A percentile compares a stretch with the other conserved stretches of the same genome.
phyloP scores from a whole-genome alignment of 148 eudicot species.

The Heliamphora exappendiculata region DNA sequence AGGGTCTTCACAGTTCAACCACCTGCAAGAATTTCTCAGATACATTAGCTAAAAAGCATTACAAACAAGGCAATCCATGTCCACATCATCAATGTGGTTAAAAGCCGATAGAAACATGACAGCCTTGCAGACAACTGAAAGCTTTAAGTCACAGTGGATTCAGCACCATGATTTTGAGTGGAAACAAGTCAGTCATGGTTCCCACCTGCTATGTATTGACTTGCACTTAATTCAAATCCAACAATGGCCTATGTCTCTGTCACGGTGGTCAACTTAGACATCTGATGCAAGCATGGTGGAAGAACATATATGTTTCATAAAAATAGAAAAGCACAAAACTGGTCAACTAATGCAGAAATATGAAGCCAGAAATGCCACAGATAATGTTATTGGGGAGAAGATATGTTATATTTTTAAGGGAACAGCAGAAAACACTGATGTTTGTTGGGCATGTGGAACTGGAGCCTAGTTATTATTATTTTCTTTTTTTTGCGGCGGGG shows the following conservation, averaged over 20 bases:
- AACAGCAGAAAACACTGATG: background rate
- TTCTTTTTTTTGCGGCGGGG: too few species aligned
- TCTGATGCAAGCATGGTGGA: slow-evolving; percentile 17
- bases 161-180: slow-evolving; percentile 12
- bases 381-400: slow-evolving; percentile 3
- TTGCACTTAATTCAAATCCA: slow-evolving; percentile 18
- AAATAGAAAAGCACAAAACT: slow-evolving; percentile 13
- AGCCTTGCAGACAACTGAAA: background rate
- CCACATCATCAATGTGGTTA: background rate
- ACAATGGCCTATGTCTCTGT: slow-evolving; percentile 17
- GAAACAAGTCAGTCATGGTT: slow-evolving; percentile 9
- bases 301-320: slow-evolving; percentile 21
- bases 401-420: slow-evolving; percentile 6
- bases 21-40: slow-evolving; percentile 39
- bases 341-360: slow-evolving; percentile 12
- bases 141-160: background rate
- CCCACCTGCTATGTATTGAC: slow-evolving; percentile 16
- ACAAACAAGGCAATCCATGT: background rate
- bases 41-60: background rate
- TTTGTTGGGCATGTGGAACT: too few species aligned
- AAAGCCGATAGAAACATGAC: background rate
- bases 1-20: slow-evolving; percentile 71
- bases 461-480: too few species aligned
- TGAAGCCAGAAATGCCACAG: slow-evolving; percentile 14
- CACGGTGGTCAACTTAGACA: slow-evolving; percentile 10